Percentiles rank a stretch among this genome's conserved stretches.
Evolutionary conservation across 2,329 filamentous ascomycete genomes (phyloP).

Genomic region (Colletotrichum sojae): DNA sequence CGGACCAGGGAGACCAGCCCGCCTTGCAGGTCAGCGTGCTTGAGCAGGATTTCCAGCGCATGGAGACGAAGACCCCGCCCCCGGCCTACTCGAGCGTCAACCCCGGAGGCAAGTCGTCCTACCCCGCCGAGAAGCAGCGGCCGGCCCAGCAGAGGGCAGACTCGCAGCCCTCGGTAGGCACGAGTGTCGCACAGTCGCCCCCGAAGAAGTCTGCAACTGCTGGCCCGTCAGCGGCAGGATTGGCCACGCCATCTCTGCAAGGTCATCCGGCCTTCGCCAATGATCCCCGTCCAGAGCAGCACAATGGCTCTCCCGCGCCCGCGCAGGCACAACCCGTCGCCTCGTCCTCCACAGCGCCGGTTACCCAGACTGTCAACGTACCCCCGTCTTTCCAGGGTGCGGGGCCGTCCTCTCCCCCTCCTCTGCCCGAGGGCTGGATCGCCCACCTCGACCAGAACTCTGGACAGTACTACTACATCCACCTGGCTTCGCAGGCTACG

Average conservation of each 20-base stretch:
- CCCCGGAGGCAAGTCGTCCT: constrained; percentile 67
- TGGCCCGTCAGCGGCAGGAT: constrained; percentile 45
- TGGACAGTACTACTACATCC: constrained; percentile 99
- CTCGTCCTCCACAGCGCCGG: constrained; percentile 7
- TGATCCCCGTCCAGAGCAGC: constrained; percentile 72
- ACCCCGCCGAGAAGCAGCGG: constrained; percentile 84
- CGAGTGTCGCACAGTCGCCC: constrained; percentile 49
- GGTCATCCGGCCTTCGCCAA: constrained; percentile 94
- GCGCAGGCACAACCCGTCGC: constrained; percentile 44
- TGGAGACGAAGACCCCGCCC: constrained; percentile 87
- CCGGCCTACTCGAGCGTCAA: constrained; percentile 93
- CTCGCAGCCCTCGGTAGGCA: constrained; percentile 46
- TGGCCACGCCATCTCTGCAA: constrained; percentile 65
- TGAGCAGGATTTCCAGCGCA: constrained; percentile 87
- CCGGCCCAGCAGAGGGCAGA: constrained; percentile 51
- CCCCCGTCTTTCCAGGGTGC: constrained; percentile 59
- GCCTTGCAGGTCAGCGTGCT: constrained; percentile 77
- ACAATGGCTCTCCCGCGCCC: constrained; percentile 57
- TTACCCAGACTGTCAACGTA: constrained; percentile 49
- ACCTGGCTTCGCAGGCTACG: constrained; percentile 93
- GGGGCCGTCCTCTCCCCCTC: constrained; percentile 87
- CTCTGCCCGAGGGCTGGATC: constrained; percentile 97
- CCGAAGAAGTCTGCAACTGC: constrained; percentile 49
- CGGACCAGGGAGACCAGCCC: constrained; percentile 50
- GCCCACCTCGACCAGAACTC: constrained; percentile 95